These are phyloP conservation scores for Ceratocystis variospora DNA, from an alignment of 2,329 filamentous ascomycete species.

Conservation along the genomic window DNA sequence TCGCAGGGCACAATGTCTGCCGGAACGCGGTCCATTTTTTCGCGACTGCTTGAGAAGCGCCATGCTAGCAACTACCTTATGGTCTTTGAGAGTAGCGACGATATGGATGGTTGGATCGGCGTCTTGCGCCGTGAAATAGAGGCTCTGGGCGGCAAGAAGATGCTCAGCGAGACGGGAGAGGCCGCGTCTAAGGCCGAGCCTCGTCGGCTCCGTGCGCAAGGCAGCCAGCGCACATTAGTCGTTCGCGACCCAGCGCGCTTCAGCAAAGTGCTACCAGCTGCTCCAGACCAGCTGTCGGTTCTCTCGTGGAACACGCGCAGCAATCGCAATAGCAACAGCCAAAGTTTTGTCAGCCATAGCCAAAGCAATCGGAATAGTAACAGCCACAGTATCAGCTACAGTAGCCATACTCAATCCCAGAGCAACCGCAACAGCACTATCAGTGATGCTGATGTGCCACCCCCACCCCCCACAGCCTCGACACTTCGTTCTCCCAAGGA, in stretches of 20 bases:
- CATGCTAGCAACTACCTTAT: constrained; percentile 52
- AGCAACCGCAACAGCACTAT: constrained; percentile 23
- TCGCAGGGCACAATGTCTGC: constrained; percentile 33
- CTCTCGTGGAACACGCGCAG: constrained; percentile 6
- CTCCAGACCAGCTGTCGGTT: constrained; percentile 11
- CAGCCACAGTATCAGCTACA: constrained; percentile 21
- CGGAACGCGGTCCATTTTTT: constrained; percentile 48
- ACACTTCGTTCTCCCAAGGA: background rate
- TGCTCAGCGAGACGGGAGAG: constrained; percentile 45
- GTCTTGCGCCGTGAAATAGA: constrained; percentile 57
- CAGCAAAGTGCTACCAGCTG: constrained; percentile 6
- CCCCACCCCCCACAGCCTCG: background rate
- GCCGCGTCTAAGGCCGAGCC: constrained; percentile 31
- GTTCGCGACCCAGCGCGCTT: constrained; percentile 36
- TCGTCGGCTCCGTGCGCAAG: constrained; percentile 27
- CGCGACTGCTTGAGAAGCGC: constrained; percentile 41
- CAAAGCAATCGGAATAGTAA: constrained; percentile 21
- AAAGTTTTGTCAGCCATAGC: background rate
- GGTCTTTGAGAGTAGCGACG: constrained; percentile 56
- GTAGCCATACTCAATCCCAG: constrained; percentile 22
- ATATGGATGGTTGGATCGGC: constrained; percentile 65
- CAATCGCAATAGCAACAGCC: background rate
- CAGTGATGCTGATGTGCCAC: constrained; percentile 14
- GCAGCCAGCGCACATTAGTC: constrained; percentile 36
- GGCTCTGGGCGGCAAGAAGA: constrained; percentile 51